Base-by-base conservation (phyloP, 1,139 yeast species). In the Candida buenavistaensis region DNA sequence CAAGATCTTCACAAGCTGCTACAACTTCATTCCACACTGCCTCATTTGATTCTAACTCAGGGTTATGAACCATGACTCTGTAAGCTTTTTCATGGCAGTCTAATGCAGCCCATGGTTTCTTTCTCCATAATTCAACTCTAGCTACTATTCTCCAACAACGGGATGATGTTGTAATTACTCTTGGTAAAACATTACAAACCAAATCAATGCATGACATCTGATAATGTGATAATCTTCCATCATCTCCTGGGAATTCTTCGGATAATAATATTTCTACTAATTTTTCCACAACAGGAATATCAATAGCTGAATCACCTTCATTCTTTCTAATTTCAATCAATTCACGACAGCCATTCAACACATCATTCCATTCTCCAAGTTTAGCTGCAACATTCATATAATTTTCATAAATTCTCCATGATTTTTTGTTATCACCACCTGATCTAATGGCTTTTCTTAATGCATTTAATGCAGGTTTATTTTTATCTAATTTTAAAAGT, bases 371-470 rank as follows among this genome's bases (percentile, higher is more conserved):
- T 51, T 87, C 89, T 13, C 75, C 69, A 27, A 90, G 63, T 51
- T 82, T 86, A 23, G 81, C 80, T 1, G 97, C 95, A 14, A 92
- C 94, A 26, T 80, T 69, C 54, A 87, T 66, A 51, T 81, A 89
- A 55, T 94, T 94, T 48, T 88, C 94, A 82, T 92, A 90, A 23
- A 94, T 80, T 49, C 87, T 78, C 96, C 97, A 88, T 37, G 90
- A 86, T 37, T 73, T 77, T 47, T 74, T 78, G 21, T 68, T 69
- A 19, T 82, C 82, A 30, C 80, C 81, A 15, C 88, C 83, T 15
- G 72, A 70, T 40, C 82, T 64, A 14, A 85, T 72, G 0, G 97
- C 96, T 43, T 79, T 79, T 51, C 83, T 81, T 44, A 89, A 66
- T 0, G 97, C 96, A 47, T 77, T 80, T 48, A 86, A 83, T 0